Percentiles rank a stretch among this genome's conserved stretches.
Evolutionary conservation across 495 filamentous ascomycete genomes (phyloP).

Genomic region (Parmelia sp.): DNA sequence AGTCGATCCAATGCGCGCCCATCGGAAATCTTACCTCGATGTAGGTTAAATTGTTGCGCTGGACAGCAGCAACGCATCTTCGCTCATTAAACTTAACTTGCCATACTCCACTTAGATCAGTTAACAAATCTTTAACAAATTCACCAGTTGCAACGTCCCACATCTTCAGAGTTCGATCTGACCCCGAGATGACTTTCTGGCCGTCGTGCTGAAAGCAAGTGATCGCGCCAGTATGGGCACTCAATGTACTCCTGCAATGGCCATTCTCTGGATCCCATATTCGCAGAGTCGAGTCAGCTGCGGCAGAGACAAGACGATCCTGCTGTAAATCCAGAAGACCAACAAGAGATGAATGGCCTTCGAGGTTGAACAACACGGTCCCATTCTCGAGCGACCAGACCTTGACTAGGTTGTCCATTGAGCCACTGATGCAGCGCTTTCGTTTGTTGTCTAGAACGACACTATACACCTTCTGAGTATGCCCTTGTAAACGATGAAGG

Average conservation of each 20-base stretch:
- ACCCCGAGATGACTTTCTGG: slow-evolving; percentile 93
- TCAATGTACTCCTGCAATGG: slow-evolving; percentile 80
- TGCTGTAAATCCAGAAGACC: slow-evolving; percentile 82
- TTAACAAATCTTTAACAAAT: slow-evolving; percentile 88
- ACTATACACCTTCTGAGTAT: slow-evolving; percentile 92
- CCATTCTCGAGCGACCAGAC: slow-evolving; percentile 97
- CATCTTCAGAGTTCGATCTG: slow-evolving; percentile 95
- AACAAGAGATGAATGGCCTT: slow-evolving; percentile 90
- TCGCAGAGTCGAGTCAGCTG: slow-evolving; percentile 87
- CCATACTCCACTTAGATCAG: slow-evolving; percentile 94
- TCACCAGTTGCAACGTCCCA: slow-evolving; percentile 93
- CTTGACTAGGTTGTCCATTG: slow-evolving; percentile 97
- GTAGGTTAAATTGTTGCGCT: slow-evolving; percentile 85
- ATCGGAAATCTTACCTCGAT: slow-evolving; percentile 68
- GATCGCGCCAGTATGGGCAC: slow-evolving; percentile 92
- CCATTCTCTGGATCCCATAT: slow-evolving; percentile 97
- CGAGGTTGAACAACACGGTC: slow-evolving; percentile 76
- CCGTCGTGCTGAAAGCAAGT: slow-evolving; percentile 99
- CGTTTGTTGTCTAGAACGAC: slow-evolving; percentile 90
- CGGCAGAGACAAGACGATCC: slow-evolving; percentile 87
- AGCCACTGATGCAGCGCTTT: slow-evolving; percentile 93
- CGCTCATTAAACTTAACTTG: slow-evolving; percentile 97
- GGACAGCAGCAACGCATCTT: slow-evolving; percentile 92
- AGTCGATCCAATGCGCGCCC: background rate
- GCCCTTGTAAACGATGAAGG: slow-evolving; percentile 80